Conservation (phyloP, 495 filamentous ascomycete genomes). For the Sordaria brevicollis region DNA sequence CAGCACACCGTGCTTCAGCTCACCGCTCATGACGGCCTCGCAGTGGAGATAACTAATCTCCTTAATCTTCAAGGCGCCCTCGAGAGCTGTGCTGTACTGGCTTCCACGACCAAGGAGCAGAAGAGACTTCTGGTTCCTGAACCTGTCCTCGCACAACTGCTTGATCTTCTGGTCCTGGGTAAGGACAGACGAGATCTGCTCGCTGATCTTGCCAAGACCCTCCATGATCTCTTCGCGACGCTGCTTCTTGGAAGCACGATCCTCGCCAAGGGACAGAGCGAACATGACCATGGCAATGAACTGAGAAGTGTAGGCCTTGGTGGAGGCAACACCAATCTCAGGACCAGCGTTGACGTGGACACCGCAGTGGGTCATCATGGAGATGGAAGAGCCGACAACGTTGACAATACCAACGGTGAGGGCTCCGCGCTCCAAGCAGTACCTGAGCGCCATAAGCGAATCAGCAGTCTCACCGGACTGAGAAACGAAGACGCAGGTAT, state of each 20-base stretch:
- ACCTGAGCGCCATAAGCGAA: conserved; percentile 90
- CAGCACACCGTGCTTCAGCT: conserved; percentile 96
- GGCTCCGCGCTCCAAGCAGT: conserved; percentile 94
- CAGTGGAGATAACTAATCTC: conserved; percentile 99
- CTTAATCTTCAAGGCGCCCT: conserved; percentile 99
- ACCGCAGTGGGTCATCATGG: conserved; percentile 96
- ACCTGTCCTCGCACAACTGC: conserved; percentile 73
- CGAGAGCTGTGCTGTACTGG: conserved; percentile 93
- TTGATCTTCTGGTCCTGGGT: conserved; percentile 90
- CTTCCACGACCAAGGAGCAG: conserved; percentile 87
- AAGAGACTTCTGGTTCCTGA: conserved; percentile 95
- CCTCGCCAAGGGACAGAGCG: conserved; percentile 87
- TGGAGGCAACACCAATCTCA: conserved; percentile 97
- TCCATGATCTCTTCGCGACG: conserved; percentile 95
- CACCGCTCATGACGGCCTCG: conserved; percentile 98
- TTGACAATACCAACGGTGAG: conserved; percentile 97
- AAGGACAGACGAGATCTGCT: conserved; percentile 84
- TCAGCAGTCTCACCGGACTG: conserved; percentile 99
- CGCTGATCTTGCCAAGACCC: conserved; percentile 73
- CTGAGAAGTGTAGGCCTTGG: conserved; percentile 98
- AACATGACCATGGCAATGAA: conserved; percentile 99
- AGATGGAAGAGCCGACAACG: conserved; percentile 95
- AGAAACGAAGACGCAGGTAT: conserved; percentile 97
- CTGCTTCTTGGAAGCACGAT: conserved; percentile 88
- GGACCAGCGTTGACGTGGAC: conserved; percentile 98